Base-by-base conservation (phyloP, 129 eudicot genomes). In the Flaveria brownii region DNA sequence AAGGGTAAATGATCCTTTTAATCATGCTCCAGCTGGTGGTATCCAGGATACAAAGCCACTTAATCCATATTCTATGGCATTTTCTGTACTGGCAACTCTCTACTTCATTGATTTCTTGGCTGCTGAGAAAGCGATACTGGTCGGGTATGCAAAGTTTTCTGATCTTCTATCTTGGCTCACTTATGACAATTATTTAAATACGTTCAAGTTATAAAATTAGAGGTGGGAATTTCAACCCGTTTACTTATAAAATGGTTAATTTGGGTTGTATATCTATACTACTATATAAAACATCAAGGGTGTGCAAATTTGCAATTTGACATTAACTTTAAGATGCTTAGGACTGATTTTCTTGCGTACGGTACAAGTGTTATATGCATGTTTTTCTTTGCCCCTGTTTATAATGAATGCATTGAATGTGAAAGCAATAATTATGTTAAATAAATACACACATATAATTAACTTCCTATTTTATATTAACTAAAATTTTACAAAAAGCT, bases 21-120 rank as follows among this genome's bases (percentile, higher is more conserved):
- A 80, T 51, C 72, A 68, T 77, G 70, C 64, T 42, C 76, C 86
- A 71, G 71, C 78, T 57, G 23, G 41, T 51, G 78, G 65, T 30
- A 60, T n/a, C 18, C 78, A 77, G 82, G 96, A 84, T 81, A 61
- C 80, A 17, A 84, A 76, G 77, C 90, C 96, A 59, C 72, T 94
- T 46, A 94, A 91, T 83, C 97, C 98, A 5, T 94, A 91, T 80
- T 88, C 97, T 20, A 91, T 87, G 85, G 84, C 76, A 4, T 94
- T 94, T 59, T 87, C 98, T 81, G 90, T 85, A 28, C 72, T 94
- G 84, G 90, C 90, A 42, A 84, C 97, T 5, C 78, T 94, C 72
- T 78, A 85, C 82, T 94, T 94, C 76, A 87, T 91, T 14, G 93
- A 91, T 76, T 87, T 87, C 50, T 68, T 94, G 75, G 82, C 84